Evolutionary conservation across 1,139 yeast genomes (phyloP), one percentile per base, ranked within the genome.

Genomic region (Hanseniaspora gamundiae): DNA sequence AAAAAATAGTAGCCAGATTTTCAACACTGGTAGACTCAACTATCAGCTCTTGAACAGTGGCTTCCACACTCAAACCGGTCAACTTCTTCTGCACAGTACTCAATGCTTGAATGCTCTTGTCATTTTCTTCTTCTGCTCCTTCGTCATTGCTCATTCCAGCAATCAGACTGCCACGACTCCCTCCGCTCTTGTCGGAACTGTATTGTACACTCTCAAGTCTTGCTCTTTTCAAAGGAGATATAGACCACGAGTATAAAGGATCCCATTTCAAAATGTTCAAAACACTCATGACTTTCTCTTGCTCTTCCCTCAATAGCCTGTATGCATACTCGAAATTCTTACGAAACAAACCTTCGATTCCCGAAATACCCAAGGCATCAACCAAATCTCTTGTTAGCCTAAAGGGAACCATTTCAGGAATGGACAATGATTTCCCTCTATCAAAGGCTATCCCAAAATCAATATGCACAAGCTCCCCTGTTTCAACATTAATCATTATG

Each of bases 381-480:
- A 88, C 84, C 19, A 91, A 68, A 59, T 93, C 98, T 49, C 95
- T 65, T 0, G 97, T 86, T 36, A 93, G 66, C 51, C 99, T 66
- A 59, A 93, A 93, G 1, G 99, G 98, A 2, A 93, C 94, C 0
- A 84, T 73, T 55, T 93, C 99, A 0, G 99, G 98, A 16, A 88
- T 74, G 0, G 93, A 82, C 40, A 93, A 66, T 14, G 78, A 62
- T 53, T 76, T 80, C 0, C 98, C 98, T 56, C 82, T 88, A 57
- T 93, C 98, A 65, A 93, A 93, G 0, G 97, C 94, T 45, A 91
- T 91, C 0, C 98, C 99, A 30, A 93, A 67, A 60, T 93, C 99
- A 54, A 93, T 93, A 60, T 93, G 98, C 26, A 93, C 79, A 0
- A 95, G 94, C 52, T 88, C 96, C 0, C 98, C 98, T 0, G 84